Evolutionary conservation across 345 rosid genomes (phyloP), one percentile per base, ranked within the genome.

Genomic region (Carallia pectinifolia): DNA sequence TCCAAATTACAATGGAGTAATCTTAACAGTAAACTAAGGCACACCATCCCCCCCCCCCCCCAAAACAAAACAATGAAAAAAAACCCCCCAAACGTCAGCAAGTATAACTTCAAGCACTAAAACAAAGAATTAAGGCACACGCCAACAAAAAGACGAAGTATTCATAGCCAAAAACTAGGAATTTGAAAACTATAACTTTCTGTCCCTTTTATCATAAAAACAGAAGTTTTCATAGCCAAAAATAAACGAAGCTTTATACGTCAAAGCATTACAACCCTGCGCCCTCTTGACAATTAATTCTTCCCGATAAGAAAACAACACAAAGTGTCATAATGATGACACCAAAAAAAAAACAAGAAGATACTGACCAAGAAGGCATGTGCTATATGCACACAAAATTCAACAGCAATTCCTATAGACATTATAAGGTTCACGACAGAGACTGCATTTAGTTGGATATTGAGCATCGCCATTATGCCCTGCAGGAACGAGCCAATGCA

Each of bases 331-430:
- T 56, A 19, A 27, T 56, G 60, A 56, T 23, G 23, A 23, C 23
- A 23, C 23, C 50, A 56, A 16, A 56, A 8, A 27, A 53, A 53
- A 15, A 53, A 23, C 5, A 34, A n/a, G 16, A 6, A 47, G 38
- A 61, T 44, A 77, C 97, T 85, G 34, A 95, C 99, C 64, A 87
- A 77, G 83, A 95, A 95, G 55, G 97, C 92, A 68, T 92, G 94
- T 18, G 97, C 87, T 79, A 89, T 89, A 77, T 95, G 98, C 77
- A 95, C 97, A 61, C 98, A 95, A 72, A 95, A 95, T 87, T 95
- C 99, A 30, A 95, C 97, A 6, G 96, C 92, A 62, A 92, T 92
- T 67, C 99, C 98, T 34, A 92, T 95, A 30, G 99, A 82, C 99
- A 95, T 90, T 68, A 95, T 81, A 69, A 95, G 89, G 84, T 95